Percentiles rank a stretch among this genome's conserved stretches.
Evolutionary conservation across 129 eudicot genomes (phyloP).

Genomic region (Smallanthus sonchifolius): DNA sequence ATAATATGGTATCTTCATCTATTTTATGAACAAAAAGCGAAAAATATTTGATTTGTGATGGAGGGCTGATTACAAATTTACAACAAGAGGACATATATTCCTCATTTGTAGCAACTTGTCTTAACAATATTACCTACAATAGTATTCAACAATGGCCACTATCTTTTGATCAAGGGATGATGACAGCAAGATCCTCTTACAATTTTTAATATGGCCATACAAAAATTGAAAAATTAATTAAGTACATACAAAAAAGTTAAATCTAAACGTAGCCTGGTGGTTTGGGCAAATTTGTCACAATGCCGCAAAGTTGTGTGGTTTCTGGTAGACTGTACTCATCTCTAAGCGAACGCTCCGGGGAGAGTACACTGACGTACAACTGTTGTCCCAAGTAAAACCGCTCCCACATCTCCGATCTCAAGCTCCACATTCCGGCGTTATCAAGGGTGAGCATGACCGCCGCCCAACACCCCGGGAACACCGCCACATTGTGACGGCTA

Average conservation of each 20-base stretch:
- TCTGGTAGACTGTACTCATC: constrained; percentile 74
- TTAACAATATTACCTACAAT: neutral
- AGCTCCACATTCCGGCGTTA: constrained; percentile 90
- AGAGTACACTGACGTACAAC: constrained; percentile 60
- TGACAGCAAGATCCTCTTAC: constrained; percentile 1
- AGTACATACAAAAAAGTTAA: constrained; percentile 25
- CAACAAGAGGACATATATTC: constrained; percentile 9
- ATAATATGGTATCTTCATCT: neutral
- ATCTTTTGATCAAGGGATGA: constrained; percentile 13
- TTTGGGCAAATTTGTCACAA: constrained; percentile 48
- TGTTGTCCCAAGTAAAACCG: constrained; percentile 77
- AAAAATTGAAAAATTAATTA: constrained; percentile 15
- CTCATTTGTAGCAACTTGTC: neutral
- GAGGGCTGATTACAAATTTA: constrained; percentile 7
- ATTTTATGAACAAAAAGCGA: neutral
- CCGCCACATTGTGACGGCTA: constrained; percentile 81
- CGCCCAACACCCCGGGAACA: constrained; percentile 86
- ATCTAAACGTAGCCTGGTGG: constrained; percentile 50
- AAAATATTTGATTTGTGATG: neutral
- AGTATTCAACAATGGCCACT: constrained; percentile 12
- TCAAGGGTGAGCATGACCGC: constrained; percentile 80
- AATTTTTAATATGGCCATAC: constrained; percentile 20
- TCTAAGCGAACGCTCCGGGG: constrained; percentile 64
- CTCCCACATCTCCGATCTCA: constrained; percentile 79
- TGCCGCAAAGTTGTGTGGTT: constrained; percentile 50